These are phyloP conservation scores for Lophiostoma macrostomum DNA, from an alignment of 495 filamentous ascomycete genomes.

Conservation along the genomic window DNA sequence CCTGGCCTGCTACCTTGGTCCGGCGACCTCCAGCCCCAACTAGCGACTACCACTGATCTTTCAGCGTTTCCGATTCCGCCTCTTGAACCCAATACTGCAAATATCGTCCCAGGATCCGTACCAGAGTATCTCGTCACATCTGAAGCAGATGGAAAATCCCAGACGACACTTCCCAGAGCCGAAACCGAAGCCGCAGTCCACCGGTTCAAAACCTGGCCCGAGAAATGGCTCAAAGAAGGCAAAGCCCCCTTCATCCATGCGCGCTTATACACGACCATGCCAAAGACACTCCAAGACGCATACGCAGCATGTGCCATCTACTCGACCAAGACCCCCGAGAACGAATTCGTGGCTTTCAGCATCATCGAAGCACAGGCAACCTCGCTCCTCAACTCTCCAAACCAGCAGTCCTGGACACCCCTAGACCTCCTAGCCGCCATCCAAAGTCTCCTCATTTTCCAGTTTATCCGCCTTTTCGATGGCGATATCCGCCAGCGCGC, in stretches of 20 bases:
- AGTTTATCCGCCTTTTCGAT: conserved; percentile 58
- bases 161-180: conserved; percentile 2
- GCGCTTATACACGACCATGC: conserved; percentile 16
- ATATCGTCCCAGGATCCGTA: neutral
- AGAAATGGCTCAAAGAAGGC: conserved; percentile 29
- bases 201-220: conserved; percentile 25
- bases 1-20: conserved; percentile 18
- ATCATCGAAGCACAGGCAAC: conserved; percentile 30
- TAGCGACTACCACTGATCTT: neutral
- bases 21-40: conserved; percentile 15
- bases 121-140: conserved; percentile 9
- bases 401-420: conserved; percentile 18
- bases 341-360: conserved; percentile 20
- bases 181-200: conserved; percentile 21
- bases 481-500: conserved; percentile 52
- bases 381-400: conserved; percentile 17
- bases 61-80: neutral
- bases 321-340: conserved; percentile 19
- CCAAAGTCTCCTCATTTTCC: conserved; percentile 51
- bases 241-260: conserved; percentile 30
- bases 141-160: neutral
- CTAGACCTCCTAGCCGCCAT: conserved; percentile 42
- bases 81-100: neutral
- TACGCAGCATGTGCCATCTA: conserved; percentile 31
- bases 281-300: conserved; percentile 25